Base-by-base conservation (phyloP, 1,139 yeast genomes). In the Saccharomyces hybrid region DNA sequence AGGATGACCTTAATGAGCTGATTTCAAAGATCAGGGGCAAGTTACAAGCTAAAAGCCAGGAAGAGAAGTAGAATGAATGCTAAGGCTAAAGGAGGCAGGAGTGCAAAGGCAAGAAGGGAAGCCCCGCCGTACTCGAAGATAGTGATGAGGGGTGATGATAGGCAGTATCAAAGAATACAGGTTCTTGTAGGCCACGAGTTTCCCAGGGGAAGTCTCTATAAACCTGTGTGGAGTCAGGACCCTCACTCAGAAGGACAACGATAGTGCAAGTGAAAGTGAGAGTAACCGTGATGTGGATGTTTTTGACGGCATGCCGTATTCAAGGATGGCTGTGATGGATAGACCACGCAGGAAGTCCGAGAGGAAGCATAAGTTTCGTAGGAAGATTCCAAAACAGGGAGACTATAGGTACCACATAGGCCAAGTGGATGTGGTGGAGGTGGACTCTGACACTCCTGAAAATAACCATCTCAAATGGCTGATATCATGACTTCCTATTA, bases 301-400 rank as follows among this genome's bases (percentile, higher is more conserved):
- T 21, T 9, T 19, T 19, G 44, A 21, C 11, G 44, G 11, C 24
- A 19, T 24, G 24, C 7, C 44, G 3, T 38, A 38, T 38, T 5
- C 26, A 9, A 19, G 8, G 19, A 11, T 19, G 26, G 44, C 44
- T 6, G n/a, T 19, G 11, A 19, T 38, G 26, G 44, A 38, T 19
- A 61, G 61, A 47, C 62, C 64, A n/a, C 58, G 68, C 50, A 58
- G 70, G 49, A 63, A 58, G 49, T 66, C 70, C 2, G 62, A 59
- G 29, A 57, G 64, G 64, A 24, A 59, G 64, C 48, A 61, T 66
- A 21, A 64, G 68, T 47, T 62, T 64, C 41, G 59, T 56, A n/a
- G 14, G 59, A 63, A 2, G 68, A 66, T 53, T 61, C 66, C 2
- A 63, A 65, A 52, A 63, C 59, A 34, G 70, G 70, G 70, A 3